phyloP scores from a whole-genome alignment of 164 flowering plant genomes.

The Vitis rotundifolia region DNA sequence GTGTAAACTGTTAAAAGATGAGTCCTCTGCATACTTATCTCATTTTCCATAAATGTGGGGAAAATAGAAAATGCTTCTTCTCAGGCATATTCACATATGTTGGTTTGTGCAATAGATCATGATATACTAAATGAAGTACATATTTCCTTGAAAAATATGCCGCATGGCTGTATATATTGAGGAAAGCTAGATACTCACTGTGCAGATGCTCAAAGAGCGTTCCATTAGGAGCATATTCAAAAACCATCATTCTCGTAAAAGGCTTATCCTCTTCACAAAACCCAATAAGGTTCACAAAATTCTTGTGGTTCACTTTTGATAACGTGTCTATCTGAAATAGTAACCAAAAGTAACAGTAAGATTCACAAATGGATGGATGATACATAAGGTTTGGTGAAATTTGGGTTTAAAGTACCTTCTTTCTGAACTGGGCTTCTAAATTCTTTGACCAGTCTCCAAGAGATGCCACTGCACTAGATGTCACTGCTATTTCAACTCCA shows the following conservation, averaged over 20 bases:
- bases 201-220: constrained; percentile 83
- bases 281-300: constrained; percentile 71
- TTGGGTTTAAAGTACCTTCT: constrained; percentile 43
- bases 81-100: neutral
- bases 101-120: neutral
- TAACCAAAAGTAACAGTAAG: constrained; percentile 4
- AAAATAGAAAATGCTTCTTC: neutral
- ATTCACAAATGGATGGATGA: neutral
- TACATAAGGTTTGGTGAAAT: neutral
- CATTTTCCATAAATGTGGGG: too few relatives aligned
- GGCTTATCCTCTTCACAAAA: constrained; percentile 68
- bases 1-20: neutral
- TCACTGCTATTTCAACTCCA: constrained; percentile 85
- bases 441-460: constrained; percentile 58
- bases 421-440: constrained; percentile 54
- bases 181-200: constrained; percentile 39
- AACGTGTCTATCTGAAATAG: constrained; percentile 55
- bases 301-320: constrained; percentile 74
- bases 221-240: constrained; percentile 84
- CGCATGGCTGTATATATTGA: neutral
- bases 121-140: neutral
- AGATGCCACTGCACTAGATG: constrained; percentile 38
- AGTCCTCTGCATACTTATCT: neutral
- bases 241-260: constrained; percentile 79
- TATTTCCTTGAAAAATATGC: neutral